A percentile compares a stretch with the other conserved stretches of the same genome.
Conservation (phyloP, 2,329 filamentous ascomycete genomes). For the Aureobasidium melanogenum region DNA sequence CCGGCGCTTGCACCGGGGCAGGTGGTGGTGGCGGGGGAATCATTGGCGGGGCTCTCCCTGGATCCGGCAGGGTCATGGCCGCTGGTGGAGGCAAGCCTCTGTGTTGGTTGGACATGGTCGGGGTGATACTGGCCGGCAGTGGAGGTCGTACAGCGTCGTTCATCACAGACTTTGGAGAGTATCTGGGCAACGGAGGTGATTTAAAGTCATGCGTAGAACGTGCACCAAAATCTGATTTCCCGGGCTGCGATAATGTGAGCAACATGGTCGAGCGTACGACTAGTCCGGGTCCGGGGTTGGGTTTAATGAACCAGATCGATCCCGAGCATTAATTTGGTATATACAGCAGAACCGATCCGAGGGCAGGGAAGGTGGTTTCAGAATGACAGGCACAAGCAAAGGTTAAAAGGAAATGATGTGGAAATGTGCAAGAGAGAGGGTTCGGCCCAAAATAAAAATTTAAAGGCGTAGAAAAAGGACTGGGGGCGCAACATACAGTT, state of each 20-base stretch:
- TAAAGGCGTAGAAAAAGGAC: not conserved
- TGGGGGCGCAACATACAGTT: conserved; percentile 8
- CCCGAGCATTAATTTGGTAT: conserved; percentile 5
- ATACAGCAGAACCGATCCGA: conserved; percentile 8
- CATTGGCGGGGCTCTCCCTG: conserved; percentile 29
- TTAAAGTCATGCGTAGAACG: conserved; percentile 40
- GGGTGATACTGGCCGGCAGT: conserved; percentile 34
- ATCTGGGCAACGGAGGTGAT: conserved; percentile 32
- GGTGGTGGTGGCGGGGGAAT: conserved; percentile 23
- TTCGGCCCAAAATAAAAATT: conserved; percentile 1
- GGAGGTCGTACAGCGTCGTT: conserved; percentile 30
- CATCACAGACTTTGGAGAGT: conserved; percentile 31
- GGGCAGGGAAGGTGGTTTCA: not conserved
- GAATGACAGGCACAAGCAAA: not conserved
- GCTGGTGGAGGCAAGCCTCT: conserved; percentile 45
- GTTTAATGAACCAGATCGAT: conserved; percentile 9
- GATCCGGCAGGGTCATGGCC: conserved; percentile 44
- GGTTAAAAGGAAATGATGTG: not conserved
- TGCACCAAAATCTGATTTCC: conserved; percentile 38
- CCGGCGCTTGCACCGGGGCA: conserved; percentile 20
- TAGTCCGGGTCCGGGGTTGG: conserved; percentile 1
- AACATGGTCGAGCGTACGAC: conserved; percentile 34
- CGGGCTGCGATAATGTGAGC: conserved; percentile 42
- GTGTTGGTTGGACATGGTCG: conserved; percentile 43
- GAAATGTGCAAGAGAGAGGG: not conserved